Evolutionary conservation across 257 asterid species (phyloP).

Genomic region (Solanum tarijense): DNA sequence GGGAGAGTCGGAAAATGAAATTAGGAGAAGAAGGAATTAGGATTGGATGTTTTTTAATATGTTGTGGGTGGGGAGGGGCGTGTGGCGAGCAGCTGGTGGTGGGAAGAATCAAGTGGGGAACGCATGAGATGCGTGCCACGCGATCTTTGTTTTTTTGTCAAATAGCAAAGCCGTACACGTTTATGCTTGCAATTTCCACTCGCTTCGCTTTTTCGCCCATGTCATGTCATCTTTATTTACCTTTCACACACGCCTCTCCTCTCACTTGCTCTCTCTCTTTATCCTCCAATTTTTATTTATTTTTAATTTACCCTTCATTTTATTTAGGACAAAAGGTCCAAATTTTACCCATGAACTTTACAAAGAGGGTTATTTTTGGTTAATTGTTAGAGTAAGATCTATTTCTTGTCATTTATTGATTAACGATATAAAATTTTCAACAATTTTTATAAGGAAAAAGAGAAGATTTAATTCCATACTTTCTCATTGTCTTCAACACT

Average conservation of each 20-base stretch:
- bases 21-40: neutral
- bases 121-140: slow-evolving; percentile 11
- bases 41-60: neutral
- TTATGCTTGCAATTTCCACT: neutral
- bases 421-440: too few relatives aligned
- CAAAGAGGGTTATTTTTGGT: neutral
- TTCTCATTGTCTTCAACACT: neutral
- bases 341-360: neutral
- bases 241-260: neutral
- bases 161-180: neutral
- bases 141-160: slow-evolving; percentile 2
- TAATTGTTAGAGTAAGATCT: neutral
- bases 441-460: too few relatives aligned
- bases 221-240: neutral
- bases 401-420: too few relatives aligned
- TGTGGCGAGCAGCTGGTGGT: slow-evolving; percentile 29
- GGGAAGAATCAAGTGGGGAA: slow-evolving; percentile 9
- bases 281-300: neutral
- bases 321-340: neutral
- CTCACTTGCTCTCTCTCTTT: neutral
- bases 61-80: slow-evolving; percentile 14
- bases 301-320: neutral
- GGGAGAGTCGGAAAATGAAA: neutral
- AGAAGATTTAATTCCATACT: neutral
- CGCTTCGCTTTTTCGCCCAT: neutral